Percentiles rank a stretch among this genome's conserved stretches.
Evolutionary conservation across 139 green algal species (phyloP).

Genomic region (Tetradesmus lagerheimii): DNA sequence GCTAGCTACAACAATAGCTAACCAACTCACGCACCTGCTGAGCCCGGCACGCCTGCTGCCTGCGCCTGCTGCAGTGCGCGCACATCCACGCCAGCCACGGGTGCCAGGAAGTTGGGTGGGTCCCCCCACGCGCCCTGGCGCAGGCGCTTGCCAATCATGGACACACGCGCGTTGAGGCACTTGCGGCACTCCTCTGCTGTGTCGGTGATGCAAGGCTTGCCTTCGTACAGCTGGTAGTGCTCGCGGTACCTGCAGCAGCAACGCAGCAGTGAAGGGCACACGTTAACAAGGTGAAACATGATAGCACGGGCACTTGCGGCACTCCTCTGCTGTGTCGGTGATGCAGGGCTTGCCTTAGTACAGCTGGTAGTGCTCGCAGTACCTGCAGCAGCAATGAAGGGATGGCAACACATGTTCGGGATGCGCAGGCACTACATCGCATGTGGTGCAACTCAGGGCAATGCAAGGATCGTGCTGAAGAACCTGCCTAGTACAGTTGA

Average conservation of each 20-base stretch:
- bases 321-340: slow-evolving; percentile 75
- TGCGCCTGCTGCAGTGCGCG: neutral
- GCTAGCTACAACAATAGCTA: too few relatives aligned
- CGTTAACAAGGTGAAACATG: neutral
- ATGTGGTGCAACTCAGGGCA: neutral
- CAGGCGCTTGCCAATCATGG: slow-evolving; percentile 67
- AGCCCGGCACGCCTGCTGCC: neutral
- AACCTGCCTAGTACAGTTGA: slow-evolving; percentile 78
- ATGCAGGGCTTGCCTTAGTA: slow-evolving; percentile 81
- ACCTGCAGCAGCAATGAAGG: slow-evolving; percentile 29
- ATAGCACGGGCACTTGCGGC: slow-evolving; percentile 57
- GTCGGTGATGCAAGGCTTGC: slow-evolving; percentile 85
- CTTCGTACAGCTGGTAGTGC: slow-evolving; percentile 74
- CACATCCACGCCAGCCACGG: slow-evolving; percentile 32
- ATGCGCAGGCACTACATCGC: neutral
- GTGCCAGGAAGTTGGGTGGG: slow-evolving; percentile 63
- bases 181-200: slow-evolving; percentile 75
- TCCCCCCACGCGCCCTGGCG: slow-evolving; percentile 64
- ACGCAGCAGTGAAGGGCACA: neutral
- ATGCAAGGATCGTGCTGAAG: slow-evolving; percentile 63
- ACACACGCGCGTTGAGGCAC: slow-evolving; percentile 71
- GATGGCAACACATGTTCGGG: neutral
- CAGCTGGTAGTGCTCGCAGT: slow-evolving; percentile 64
- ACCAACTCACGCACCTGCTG: slow-evolving; percentile 1
- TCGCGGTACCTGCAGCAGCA: slow-evolving; percentile 59